Base-by-base conservation (phyloP, 2,329 filamentous ascomycete species). In the Hymenoscyphus salicellus region DNA sequence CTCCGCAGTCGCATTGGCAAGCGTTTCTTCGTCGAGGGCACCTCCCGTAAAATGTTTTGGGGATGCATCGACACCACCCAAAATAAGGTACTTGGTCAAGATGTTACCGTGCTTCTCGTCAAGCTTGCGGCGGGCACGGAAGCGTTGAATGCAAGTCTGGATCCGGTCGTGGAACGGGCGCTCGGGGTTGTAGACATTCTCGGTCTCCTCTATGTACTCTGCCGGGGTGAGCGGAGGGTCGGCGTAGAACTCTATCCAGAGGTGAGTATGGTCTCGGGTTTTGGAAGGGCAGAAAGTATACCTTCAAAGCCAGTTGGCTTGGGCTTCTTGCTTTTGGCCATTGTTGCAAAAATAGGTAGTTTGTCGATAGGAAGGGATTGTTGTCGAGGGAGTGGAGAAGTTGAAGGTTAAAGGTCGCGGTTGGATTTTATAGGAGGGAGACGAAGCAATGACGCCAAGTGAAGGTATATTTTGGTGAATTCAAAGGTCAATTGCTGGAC, bases 91-190 rank as follows among this genome's bases (percentile, higher is more conserved):
- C 68, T 90, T 91, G 72, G 86, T 83, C 77, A 99, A 95, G 38
- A 93, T 79, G 20, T 83, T 80, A 4, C 81, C 76, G 28, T 87
- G 86, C 3, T 86, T 80, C 14, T 80, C 76, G 65, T 90, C 85
- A 65, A 97, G 84, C 69, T 91, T 93, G 36, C 93, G 89, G 57
- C 88, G 90, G 41, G 85, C 82, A 67, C 90, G 87, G 78, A 89
- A 99, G 16, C 92, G 89, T 69, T 93, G 88, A 62, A 98, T 90
- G 57, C 92, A 95, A 30, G 88, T 84, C 73, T 97, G 89, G 49
- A 98, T 92, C 57, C 95, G 92, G 5, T 36, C 49, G 8, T 46
- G n/a, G 49, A 61, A 61, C 0, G 60, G 60, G 23, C 60, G 60
- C 7, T 30, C 33, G n/a, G 43, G 32, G 68, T 86, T 76, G 73